phyloP scores from a whole-genome alignment of 2,329 filamentous ascomycete genomes.

The Alternaria brassicicola region DNA sequence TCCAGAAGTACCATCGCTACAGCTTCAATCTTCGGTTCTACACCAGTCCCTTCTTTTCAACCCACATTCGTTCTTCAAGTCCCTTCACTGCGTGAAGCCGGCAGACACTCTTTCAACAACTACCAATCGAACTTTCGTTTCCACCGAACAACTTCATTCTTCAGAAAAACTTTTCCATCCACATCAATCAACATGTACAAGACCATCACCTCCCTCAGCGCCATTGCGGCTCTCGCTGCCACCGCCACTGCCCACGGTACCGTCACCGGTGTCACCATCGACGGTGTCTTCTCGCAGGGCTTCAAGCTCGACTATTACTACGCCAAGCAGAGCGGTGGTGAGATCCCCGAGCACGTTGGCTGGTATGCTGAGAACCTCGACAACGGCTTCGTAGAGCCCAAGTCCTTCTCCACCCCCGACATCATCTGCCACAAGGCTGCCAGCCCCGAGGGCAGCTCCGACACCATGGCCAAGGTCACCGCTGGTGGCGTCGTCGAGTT shows the following conservation, averaged over 20 bases:
- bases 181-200: conserved; percentile 36
- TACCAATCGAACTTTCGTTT: conserved; percentile 27
- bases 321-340: conserved; percentile 31
- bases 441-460: conserved; percentile 48
- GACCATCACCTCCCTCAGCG: conserved; percentile 32
- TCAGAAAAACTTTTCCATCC: conserved; percentile 9
- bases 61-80: conserved; percentile 36
- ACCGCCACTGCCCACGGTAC: conserved; percentile 56
- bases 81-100: conserved; percentile 44
- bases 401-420: conserved; percentile 36
- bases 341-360: conserved; percentile 49
- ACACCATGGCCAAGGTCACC: conserved; percentile 60
- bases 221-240: conserved; percentile 46
- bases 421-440: conserved; percentile 69
- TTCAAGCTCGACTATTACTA: conserved; percentile 53
- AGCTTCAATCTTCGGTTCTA: conserved; percentile 33
- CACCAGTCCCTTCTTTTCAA: conserved; percentile 38
- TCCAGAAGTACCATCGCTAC: conserved; percentile 28
- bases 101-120: conserved; percentile 41
- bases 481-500: conserved; percentile 64
- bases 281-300: conserved; percentile 55
- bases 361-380: conserved; percentile 51
- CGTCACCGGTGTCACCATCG: conserved; percentile 54
- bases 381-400: conserved; percentile 45
- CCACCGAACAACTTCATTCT: conserved; percentile 22